phyloP scores from a whole-genome alignment of 2,329 filamentous ascomycete species.

The Botrytis cinerea region DNA sequence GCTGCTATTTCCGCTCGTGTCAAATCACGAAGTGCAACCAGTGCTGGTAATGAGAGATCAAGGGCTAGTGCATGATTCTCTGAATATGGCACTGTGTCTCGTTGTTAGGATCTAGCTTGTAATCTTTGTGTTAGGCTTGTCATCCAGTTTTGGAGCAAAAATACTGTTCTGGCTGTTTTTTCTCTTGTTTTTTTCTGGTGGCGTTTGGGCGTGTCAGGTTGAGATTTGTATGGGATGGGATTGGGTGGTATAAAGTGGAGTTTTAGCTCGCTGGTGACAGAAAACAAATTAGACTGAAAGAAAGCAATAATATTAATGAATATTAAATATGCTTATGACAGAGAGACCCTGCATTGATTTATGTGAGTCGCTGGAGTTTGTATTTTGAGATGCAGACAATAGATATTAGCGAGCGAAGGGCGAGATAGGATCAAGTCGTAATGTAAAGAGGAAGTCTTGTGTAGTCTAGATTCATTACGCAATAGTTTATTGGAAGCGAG shows the following conservation, averaged over 20 bases:
- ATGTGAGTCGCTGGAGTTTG: not conserved
- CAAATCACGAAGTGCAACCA: constrained; percentile 28
- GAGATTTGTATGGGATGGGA: not conserved
- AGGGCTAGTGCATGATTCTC: constrained; percentile 13
- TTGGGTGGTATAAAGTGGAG: not conserved
- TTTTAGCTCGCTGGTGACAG: constrained; percentile 5
- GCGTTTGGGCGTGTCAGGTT: constrained; percentile 18
- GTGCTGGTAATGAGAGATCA: constrained; percentile 8
- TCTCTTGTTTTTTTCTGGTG: constrained; percentile 6
- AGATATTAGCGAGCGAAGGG: not conserved
- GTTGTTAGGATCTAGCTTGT: constrained; percentile 3
- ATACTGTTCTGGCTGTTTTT: not conserved
- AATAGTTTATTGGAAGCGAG: not conserved
- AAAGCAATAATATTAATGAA: constrained; percentile 9
- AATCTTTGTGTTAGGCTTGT: constrained; percentile 3
- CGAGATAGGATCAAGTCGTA: not conserved
- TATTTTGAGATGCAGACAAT: not conserved
- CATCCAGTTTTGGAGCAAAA: constrained; percentile 14
- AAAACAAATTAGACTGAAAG: constrained; percentile 2
- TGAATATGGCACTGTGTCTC: not conserved
- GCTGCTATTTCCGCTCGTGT: constrained; percentile 34
- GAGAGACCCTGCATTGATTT: not conserved
- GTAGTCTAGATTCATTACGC: not conserved
- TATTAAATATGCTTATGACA: not conserved
- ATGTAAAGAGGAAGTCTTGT: not conserved